Evolutionary conservation across 352 stramenopile genomes (phyloP).

Genomic region (Pythium insidiosum): DNA sequence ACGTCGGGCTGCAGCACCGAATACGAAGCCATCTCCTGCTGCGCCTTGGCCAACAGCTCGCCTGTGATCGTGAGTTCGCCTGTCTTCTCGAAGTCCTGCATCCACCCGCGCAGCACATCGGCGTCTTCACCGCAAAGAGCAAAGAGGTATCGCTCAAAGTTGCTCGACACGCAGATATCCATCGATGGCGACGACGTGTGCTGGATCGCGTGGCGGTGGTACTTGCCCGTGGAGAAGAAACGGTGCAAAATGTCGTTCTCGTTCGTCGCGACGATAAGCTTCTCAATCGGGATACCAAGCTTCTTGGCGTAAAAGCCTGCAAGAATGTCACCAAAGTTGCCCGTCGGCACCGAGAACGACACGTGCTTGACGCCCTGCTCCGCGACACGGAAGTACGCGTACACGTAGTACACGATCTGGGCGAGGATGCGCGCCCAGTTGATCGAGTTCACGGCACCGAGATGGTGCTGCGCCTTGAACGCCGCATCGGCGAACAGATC

Average conservation of each 20-base stretch:
- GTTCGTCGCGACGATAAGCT: conserved; percentile 98
- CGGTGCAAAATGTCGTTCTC: conserved; percentile 99
- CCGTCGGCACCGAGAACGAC: conserved; percentile 97
- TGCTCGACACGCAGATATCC: conserved; percentile 99
- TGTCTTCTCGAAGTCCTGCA: conserved; percentile 93
- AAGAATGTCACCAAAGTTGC: conserved; percentile 99
- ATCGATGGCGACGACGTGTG: conserved; percentile 96
- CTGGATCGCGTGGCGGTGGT: conserved; percentile 89
- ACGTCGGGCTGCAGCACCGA: conserved; percentile 83
- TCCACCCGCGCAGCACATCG: conserved; percentile 87
- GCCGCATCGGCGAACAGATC: conserved; percentile 91
- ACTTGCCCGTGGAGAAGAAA: conserved; percentile 97
- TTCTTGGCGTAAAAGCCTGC: conserved; percentile 96
- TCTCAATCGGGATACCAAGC: conserved; percentile 90
- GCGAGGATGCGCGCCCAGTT: conserved; percentile 99
- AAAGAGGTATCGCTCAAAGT: conserved; percentile 99
- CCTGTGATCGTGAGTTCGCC: conserved; percentile 91
- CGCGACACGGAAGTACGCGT: conserved; percentile 91
- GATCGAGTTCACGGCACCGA: conserved; percentile 99
- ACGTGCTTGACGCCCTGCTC: conserved; percentile 64
- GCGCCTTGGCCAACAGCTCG: conserved; percentile 84
- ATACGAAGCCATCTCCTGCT: conserved; percentile 92
- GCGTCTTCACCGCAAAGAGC: conserved; percentile 92
- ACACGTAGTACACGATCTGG: conserved; percentile 99
- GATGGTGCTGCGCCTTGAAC: conserved; percentile 90